These are phyloP conservation scores for Tolypocladium amazonense DNA, from an alignment of 2,329 filamentous ascomycete genomes.

Conservation along the genomic window DNA sequence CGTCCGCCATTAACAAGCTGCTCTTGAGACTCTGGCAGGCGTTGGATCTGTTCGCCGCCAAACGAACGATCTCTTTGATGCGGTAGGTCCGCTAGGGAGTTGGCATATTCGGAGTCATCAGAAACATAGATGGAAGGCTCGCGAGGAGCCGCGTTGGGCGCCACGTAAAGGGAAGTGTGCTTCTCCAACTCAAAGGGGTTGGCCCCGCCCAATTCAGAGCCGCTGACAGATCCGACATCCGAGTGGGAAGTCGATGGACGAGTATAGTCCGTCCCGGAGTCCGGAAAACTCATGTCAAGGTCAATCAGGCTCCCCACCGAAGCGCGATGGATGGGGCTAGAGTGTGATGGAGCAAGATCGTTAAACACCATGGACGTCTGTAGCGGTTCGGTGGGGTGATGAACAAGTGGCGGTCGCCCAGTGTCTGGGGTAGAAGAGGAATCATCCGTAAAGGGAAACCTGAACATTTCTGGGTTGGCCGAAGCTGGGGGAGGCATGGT, in stretches of 20 bases:
- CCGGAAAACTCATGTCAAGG: slow-evolving; percentile 43
- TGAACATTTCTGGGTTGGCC: slow-evolving; percentile 40
- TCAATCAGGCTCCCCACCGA: slow-evolving; percentile 40
- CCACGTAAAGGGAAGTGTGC: slow-evolving; percentile 45
- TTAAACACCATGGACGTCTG: slow-evolving; percentile 29
- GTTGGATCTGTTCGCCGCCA: slow-evolving; percentile 6
- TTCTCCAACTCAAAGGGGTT: slow-evolving; percentile 55
- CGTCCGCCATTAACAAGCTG: slow-evolving; percentile 8
- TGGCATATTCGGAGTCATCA: slow-evolving; percentile 43
- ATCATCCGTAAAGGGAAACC: slow-evolving; percentile 34
- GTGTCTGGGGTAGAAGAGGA: slow-evolving; percentile 12
- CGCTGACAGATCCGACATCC: slow-evolving; percentile 42
- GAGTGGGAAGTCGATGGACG: slow-evolving; percentile 51
- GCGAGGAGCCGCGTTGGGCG: slow-evolving; percentile 25
- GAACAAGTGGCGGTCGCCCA: slow-evolving; percentile 33
- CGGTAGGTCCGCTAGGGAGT: slow-evolving; percentile 19
- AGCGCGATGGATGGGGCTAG: slow-evolving; percentile 24
- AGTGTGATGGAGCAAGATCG: slow-evolving; percentile 27
- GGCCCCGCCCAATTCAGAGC: slow-evolving; percentile 42
- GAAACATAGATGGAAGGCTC: slow-evolving; percentile 52
- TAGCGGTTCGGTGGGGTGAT: slow-evolving; percentile 41
- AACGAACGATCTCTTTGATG: not conserved
- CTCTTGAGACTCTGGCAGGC: slow-evolving; percentile 4
- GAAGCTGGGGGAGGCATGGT: slow-evolving; percentile 39
- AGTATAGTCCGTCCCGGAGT: slow-evolving; percentile 37